phyloP scores from a whole-genome alignment of 441 rosid species.

The Mallotus japonicus region DNA sequence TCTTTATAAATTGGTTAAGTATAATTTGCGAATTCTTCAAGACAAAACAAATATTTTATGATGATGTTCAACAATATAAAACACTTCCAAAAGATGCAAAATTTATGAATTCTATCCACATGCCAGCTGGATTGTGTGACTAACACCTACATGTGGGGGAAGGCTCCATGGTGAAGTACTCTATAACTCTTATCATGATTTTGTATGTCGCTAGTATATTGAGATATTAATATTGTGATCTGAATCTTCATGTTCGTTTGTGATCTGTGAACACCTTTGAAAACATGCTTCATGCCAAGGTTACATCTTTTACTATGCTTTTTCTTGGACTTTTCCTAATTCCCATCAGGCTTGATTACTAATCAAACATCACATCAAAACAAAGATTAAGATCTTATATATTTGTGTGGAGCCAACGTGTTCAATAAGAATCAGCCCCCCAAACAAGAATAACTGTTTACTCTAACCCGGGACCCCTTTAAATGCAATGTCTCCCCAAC shows the following conservation, averaged over 20 bases:
- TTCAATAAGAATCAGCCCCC: slow-evolving; percentile 13
- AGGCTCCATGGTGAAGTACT: background rate
- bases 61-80: background rate
- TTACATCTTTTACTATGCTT: slow-evolving; percentile 4
- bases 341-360: background rate
- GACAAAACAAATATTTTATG: background rate
- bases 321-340: slow-evolving; percentile 16
- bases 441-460: slow-evolving; percentile 34
- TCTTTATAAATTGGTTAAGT: background rate
- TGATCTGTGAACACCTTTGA: background rate
- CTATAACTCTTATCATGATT: background rate
- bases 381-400: slow-evolving; percentile 13
- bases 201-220: background rate
- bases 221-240: background rate
- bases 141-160: background rate
- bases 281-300: slow-evolving; percentile 2
- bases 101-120: background rate
- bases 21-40: background rate
- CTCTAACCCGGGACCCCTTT: slow-evolving; percentile 23
- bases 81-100: slow-evolving; percentile 1
- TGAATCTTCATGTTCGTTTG: background rate
- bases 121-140: slow-evolving; percentile 4
- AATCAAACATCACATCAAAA: slow-evolving; percentile 24
- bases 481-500: slow-evolving; percentile 36
- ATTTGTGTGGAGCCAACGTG: slow-evolving; percentile 27